Evolutionary conservation across 225 moss, liverwort and hornwort species (phyloP).

Genomic region (Antitrichia curtipendula): DNA sequence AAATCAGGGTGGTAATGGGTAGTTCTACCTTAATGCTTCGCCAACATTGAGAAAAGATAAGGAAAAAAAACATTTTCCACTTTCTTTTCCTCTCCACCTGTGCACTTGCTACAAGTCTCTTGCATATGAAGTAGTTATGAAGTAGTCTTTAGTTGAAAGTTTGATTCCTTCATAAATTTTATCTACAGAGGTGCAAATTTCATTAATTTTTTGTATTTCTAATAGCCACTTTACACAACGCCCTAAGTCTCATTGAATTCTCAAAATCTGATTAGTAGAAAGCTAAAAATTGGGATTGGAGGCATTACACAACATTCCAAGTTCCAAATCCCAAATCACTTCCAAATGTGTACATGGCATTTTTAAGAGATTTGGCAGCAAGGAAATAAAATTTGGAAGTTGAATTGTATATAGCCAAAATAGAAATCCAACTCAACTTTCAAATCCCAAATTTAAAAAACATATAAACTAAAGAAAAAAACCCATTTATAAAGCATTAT

Average conservation of each 20-base stretch:
- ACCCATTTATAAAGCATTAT: too few species aligned
- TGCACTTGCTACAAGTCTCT: rapidly evolving
- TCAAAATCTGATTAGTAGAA: not conserved
- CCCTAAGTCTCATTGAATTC: not conserved
- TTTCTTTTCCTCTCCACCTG: rapidly evolving
- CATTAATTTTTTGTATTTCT: not conserved
- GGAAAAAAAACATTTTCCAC: not conserved
- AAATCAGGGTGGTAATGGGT: too few species aligned
- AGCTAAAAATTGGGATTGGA: not conserved
- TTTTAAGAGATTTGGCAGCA: too few species aligned
- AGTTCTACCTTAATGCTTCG: too few species aligned
- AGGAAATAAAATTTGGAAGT: too few species aligned
- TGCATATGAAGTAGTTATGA: not conserved
- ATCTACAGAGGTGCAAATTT: not conserved
- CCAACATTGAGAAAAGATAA: rapidly evolving
- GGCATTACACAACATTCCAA: not conserved
- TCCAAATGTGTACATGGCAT: too few species aligned
- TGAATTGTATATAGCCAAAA: too few species aligned
- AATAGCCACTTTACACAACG: rapidly evolving
- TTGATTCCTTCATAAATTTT: not conserved
- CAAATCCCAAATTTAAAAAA: too few species aligned
- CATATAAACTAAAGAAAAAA: too few species aligned
- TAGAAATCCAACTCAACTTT: too few species aligned
- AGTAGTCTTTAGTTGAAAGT: not conserved
- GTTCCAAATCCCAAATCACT: not conserved